Base-by-base conservation (phyloP, 164 flowering plant species). In the Vitis labrusca region DNA sequence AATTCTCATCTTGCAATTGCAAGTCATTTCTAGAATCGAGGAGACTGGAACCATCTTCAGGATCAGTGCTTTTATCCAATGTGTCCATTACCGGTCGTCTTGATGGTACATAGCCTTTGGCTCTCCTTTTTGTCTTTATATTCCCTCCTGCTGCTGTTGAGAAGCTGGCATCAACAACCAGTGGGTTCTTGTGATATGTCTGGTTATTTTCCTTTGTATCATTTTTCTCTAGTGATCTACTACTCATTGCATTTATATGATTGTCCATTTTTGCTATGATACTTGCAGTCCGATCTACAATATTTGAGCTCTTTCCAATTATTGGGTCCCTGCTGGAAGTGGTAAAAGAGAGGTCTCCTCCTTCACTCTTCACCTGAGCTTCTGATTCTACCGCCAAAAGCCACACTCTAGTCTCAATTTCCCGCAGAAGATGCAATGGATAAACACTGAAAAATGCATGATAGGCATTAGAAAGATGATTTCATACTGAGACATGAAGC, bases 381-480 rank as follows among this genome's bases (percentile, higher is more conserved):
- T 93, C 99, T 67, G 99, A 90, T 83, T 93, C 98, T 61, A 96
- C 99, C 4, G 98, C 99, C 75, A 96, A 79, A 56, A 96, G 98
- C 98, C 99, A 96, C 17, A 96, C 99, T 79, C 96, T 83, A 58
- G 99, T 96, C 80, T 96, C 99, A 70, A 96, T 91, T 85, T 96
- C 99, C 30, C 99, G 90, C 55, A 96, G 83, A 74, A 89, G 99
- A 84, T 93, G 91, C 73, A 91, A 76, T 10, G 97, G 98, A 81
- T 88, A 96, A 69, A 87, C 90, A 67, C 99, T 96, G 86, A 74
- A 50, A 70, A 71, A 51, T 63, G 19, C 19, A 70, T 3, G 8
- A 57, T 2, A 66, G 2, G 68, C 23, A 58, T 69, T 44, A 71
- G 61, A 14, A 71, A 54, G 37, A 70, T 64, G 16, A 54, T 57